Evolutionary conservation across 257 asterid genomes (phyloP).

Genomic region (Jacaranda mimosifolia): DNA sequence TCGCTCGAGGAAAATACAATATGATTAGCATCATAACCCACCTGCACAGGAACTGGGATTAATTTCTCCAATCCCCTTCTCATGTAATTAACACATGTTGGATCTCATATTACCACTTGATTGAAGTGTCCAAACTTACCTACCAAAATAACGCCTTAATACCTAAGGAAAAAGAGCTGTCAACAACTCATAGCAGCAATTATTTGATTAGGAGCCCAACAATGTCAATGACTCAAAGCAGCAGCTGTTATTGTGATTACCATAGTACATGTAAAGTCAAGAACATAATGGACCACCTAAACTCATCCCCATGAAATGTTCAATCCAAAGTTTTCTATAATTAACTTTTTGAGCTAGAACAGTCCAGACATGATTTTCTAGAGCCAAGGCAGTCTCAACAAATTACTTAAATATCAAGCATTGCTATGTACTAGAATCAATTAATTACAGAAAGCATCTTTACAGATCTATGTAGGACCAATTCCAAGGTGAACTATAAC

Average conservation of each 20-base stretch:
- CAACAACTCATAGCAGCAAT: background rate
- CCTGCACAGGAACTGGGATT: background rate
- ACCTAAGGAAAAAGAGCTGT: conserved; percentile 6
- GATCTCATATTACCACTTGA: background rate
- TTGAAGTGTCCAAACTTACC: conserved; percentile 2
- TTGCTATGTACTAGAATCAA: background rate
- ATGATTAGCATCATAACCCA: conserved; percentile 3
- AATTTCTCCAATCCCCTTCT: background rate
- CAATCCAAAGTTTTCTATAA: background rate
- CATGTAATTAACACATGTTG: background rate
- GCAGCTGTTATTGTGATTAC: background rate
- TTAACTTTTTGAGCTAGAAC: background rate
- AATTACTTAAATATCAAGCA: background rate
- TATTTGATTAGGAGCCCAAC: background rate
- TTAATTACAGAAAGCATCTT: background rate
- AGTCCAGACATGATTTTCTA: background rate
- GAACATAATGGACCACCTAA: background rate
- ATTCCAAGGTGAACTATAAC: background rate
- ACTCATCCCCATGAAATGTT: background rate
- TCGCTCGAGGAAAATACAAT: background rate
- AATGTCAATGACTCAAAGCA: background rate
- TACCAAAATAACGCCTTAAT: conserved; percentile 14
- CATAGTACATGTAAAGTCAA: too few relatives aligned
- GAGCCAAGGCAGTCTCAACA: background rate
- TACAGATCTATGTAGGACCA: background rate